phyloP scores from a whole-genome alignment of 495 filamentous ascomycete genomes.

The Aspergillus nidulans region DNA sequence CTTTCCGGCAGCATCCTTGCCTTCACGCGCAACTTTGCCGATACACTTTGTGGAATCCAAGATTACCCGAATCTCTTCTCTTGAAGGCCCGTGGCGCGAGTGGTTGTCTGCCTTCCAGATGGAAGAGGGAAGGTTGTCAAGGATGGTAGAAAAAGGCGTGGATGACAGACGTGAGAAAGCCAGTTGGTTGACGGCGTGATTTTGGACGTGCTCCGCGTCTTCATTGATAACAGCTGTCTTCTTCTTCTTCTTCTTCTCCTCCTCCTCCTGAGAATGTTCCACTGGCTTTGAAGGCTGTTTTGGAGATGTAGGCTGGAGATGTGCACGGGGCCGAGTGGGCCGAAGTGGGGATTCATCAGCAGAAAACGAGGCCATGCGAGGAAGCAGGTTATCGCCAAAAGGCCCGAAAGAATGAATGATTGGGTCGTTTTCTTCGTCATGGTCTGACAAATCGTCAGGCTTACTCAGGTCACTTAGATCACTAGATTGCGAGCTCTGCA shows the following conservation, averaged over 20 bases:
- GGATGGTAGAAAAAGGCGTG: conserved; percentile 80
- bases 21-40: conserved; percentile 81
- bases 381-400: conserved; percentile 75
- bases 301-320: conserved; percentile 37
- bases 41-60: conserved; percentile 71
- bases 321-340: conserved; percentile 30
- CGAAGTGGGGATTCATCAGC: conserved; percentile 52
- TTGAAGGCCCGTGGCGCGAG: conserved; percentile 46
- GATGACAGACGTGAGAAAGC: conserved; percentile 96
- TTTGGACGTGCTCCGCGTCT: conserved; percentile 42
- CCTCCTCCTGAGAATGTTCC: conserved; percentile 25
- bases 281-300: conserved; percentile 25
- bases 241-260: conserved; percentile 30
- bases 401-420: conserved; percentile 87
- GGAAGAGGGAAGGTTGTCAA: conserved; percentile 75
- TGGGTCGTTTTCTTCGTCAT: conserved; percentile 89
- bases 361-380: conserved; percentile 70
- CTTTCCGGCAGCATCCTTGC: conserved; percentile 95
- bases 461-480: conserved; percentile 57
- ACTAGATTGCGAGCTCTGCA: conserved; percentile 47
- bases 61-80: conserved; percentile 60
- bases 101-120: conserved; percentile 44
- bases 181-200: conserved; percentile 90
- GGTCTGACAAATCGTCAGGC: conserved; percentile 64
- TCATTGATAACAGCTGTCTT: conserved; percentile 35